Conservation (phyloP, 352 stramenopile species). For the Phytophthora sansomeana region DNA sequence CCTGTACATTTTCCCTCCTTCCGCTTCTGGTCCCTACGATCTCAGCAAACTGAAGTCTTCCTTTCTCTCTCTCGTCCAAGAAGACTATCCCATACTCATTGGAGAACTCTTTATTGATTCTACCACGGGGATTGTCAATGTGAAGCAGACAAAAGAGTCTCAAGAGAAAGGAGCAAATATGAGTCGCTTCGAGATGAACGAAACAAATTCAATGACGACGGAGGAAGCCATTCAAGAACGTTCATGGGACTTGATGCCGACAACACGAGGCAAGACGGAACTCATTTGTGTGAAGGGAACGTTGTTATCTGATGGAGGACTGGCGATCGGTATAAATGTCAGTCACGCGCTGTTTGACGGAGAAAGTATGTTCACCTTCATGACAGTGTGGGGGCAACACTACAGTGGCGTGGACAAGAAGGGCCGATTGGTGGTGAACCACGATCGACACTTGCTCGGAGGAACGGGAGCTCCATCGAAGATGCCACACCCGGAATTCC, state of each 20-base stretch:
- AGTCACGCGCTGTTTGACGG: slow-evolving; percentile 60
- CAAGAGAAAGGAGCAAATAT: slow-evolving; percentile 19
- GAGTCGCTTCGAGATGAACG: slow-evolving; percentile 47
- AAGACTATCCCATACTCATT: slow-evolving; percentile 55
- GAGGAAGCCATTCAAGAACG: slow-evolving; percentile 36
- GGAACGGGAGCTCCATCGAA: slow-evolving; percentile 25
- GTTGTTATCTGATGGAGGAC: slow-evolving; percentile 48
- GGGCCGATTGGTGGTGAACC: slow-evolving; percentile 38
- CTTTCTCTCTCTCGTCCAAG: slow-evolving; percentile 39
- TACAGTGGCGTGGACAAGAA: slow-evolving; percentile 43
- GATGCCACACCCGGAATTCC: slow-evolving; percentile 56
- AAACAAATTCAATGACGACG: slow-evolving; percentile 28
- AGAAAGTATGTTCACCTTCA: slow-evolving; percentile 66
- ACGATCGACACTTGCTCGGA: slow-evolving; percentile 50
- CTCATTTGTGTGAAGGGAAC: slow-evolving; percentile 49
- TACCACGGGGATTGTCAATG: slow-evolving; percentile 34
- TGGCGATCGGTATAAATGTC: slow-evolving; percentile 52
- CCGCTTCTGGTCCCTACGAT: slow-evolving; percentile 31
- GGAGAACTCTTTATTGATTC: slow-evolving; percentile 39
- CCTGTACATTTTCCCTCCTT: slow-evolving; percentile 64
- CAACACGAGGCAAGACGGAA: slow-evolving; percentile 16
- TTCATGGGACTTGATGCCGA: slow-evolving; percentile 41
- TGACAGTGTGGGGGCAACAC: slow-evolving; percentile 59
- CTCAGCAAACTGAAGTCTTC: slow-evolving; percentile 38
- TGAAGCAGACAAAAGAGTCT: slow-evolving; percentile 31